Conservation (phyloP, 805 yeast species). For the Candida taoyuanica region DNA sequence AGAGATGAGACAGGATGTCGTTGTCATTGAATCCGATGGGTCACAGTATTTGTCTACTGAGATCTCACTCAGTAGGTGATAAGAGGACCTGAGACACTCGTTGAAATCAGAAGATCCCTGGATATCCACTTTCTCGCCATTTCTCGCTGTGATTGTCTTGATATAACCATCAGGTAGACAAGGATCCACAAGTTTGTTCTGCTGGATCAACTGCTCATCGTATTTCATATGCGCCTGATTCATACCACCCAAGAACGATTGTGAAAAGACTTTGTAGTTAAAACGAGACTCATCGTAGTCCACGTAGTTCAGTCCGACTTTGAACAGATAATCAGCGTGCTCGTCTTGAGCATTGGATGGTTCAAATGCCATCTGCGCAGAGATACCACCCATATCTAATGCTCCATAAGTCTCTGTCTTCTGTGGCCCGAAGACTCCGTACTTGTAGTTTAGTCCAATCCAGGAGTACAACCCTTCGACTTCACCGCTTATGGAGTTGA, state of each 20-base stretch:
- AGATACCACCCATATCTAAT: slow-evolving; percentile 99
- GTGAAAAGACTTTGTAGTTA: slow-evolving; percentile 44
- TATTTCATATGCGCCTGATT: slow-evolving; percentile 49
- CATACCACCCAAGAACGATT: slow-evolving; percentile 60
- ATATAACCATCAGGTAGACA: slow-evolving; percentile 48
- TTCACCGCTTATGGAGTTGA: slow-evolving; percentile 59
- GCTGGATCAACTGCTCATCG: slow-evolving; percentile 31
- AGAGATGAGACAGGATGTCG: slow-evolving; percentile 45
- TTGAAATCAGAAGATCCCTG: slow-evolving; percentile 50
- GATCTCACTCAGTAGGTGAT: slow-evolving; percentile 36
- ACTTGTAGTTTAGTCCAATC: slow-evolving; percentile 55
- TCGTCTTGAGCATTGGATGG: slow-evolving; percentile 36
- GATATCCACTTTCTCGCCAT: slow-evolving; percentile 25
- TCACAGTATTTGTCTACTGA: slow-evolving; percentile 23
- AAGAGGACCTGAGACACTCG: slow-evolving; percentile 43
- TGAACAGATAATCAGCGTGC: slow-evolving; percentile 42
- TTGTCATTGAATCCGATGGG: slow-evolving; percentile 15
- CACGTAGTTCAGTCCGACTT: slow-evolving; percentile 37
- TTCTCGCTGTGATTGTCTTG: slow-evolving; percentile 14
- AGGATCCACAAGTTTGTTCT: slow-evolving; percentile 39
- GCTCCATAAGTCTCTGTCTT: slow-evolving; percentile 55
- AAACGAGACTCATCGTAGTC: slow-evolving; percentile 24
- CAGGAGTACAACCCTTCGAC: slow-evolving; percentile 65
- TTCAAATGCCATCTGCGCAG: slow-evolving; percentile 69
- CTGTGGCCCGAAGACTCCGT: slow-evolving; percentile 36